These are phyloP conservation scores for Acacia melanoxylon DNA, from an alignment of 306 rosid species.

Conservation along the genomic window DNA sequence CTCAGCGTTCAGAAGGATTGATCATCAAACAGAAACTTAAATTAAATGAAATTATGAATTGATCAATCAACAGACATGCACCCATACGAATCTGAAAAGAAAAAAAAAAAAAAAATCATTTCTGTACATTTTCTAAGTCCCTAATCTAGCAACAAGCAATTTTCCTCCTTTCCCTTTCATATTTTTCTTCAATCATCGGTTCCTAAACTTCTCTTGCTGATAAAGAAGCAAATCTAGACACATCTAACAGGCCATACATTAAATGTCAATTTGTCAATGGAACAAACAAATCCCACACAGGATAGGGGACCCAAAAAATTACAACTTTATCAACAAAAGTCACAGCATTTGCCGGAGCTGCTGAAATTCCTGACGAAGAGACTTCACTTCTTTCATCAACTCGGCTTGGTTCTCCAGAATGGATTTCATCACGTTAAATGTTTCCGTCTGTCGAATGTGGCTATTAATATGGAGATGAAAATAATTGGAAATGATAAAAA, in stretches of 20 bases:
- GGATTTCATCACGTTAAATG: slow-evolving; percentile 58
- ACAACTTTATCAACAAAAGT: slow-evolving; percentile 35
- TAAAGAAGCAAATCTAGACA: too few species aligned
- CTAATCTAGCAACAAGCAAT: slow-evolving; percentile 32
- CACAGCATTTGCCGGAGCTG: slow-evolving; percentile 87
- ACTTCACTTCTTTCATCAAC: slow-evolving; percentile 81
- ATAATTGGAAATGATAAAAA: not conserved
- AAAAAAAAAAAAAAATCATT: too few species aligned
- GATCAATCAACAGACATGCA: slow-evolving; percentile 34
- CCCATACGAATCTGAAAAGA: slow-evolving; percentile 34
- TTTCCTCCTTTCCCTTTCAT: slow-evolving; percentile 18
- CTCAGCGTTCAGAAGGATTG: not conserved
- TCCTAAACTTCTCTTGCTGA: slow-evolving; percentile 25
- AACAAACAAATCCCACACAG: slow-evolving; percentile 31
- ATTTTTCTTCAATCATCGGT: slow-evolving; percentile 22
- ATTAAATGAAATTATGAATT: slow-evolving; percentile 1
- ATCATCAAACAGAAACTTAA: slow-evolving; percentile 25
- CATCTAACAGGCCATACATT: too few species aligned
- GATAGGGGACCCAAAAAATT: slow-evolving; percentile 14
- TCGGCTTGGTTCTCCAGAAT: slow-evolving; percentile 88
- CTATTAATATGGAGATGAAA: slow-evolving; percentile 21
- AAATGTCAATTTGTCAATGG: slow-evolving; percentile 31
- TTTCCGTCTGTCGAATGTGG: slow-evolving; percentile 59
- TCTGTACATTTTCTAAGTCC: slow-evolving; percentile 50
- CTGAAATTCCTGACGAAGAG: slow-evolving; percentile 84